These are phyloP conservation scores for Nemania sp. DNA, from an alignment of 2,329 filamentous ascomycete genomes.

Conservation along the genomic window DNA sequence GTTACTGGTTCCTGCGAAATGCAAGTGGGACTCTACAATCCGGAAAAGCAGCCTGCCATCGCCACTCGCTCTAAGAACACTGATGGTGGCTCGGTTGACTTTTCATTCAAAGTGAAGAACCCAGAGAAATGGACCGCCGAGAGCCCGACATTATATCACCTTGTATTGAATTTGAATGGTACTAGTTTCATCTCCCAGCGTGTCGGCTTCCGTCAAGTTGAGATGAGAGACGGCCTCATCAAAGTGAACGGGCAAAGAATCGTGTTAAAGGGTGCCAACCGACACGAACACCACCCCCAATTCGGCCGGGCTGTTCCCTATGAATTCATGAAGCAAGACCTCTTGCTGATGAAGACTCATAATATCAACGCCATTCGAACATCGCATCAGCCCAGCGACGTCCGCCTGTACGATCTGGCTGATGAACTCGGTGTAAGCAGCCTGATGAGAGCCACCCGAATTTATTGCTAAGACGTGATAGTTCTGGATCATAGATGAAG, in stretches of 20 bases:
- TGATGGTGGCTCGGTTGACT: conserved; percentile 19
- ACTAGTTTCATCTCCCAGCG: conserved; percentile 47
- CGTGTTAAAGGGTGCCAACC: conserved; percentile 61
- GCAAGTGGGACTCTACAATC: conserved; percentile 19
- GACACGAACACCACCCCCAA: conserved; percentile 64
- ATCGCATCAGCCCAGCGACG: conserved; percentile 59
- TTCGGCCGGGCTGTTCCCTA: conserved; percentile 58
- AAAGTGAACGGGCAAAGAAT: conserved; percentile 62
- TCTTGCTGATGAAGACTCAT: conserved; percentile 62
- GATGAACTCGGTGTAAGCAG: conserved; percentile 53
- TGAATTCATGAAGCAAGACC: conserved; percentile 58
- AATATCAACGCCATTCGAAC: conserved; percentile 66
- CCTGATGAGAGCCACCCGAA: neutral
- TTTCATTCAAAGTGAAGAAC: conserved; percentile 43
- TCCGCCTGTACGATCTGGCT: conserved; percentile 55
- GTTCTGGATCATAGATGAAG: conserved; percentile 58
- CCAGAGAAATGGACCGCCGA: conserved; percentile 66
- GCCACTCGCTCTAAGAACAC: conserved; percentile 55
- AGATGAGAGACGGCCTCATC: conserved; percentile 59
- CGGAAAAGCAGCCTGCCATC: conserved; percentile 57
- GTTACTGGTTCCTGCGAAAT: conserved; percentile 21
- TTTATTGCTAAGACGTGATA: conserved; percentile 35
- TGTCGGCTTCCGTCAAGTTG: conserved; percentile 62
- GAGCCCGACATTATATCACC: conserved; percentile 57
- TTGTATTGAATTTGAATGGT: conserved; percentile 31